Conservation (phyloP, 257 asterid genomes). For the Phtheirospermum japonicum region DNA sequence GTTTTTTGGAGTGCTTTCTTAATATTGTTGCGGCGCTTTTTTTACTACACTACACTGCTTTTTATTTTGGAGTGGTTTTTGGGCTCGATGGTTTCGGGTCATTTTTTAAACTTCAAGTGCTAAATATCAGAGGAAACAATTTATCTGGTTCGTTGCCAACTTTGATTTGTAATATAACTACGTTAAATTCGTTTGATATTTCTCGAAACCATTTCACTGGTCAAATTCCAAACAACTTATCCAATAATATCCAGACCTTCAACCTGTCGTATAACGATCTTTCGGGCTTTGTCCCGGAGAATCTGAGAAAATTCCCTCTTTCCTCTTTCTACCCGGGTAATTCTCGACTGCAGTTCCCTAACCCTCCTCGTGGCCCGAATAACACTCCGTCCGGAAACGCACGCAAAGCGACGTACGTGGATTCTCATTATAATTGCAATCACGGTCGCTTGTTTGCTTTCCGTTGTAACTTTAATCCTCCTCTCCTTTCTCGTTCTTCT, state of each 20-base stretch:
- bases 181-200: neutral
- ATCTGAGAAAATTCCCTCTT: neutral
- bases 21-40: too few relatives aligned
- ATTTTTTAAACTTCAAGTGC: neutral
- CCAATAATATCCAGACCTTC: neutral
- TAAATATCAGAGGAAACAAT: neutral
- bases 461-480: neutral
- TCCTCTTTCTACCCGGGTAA: constrained; percentile 9
- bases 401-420: neutral
- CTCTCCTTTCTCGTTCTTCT: neutral
- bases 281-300: constrained; percentile 1
- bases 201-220: constrained; percentile 2
- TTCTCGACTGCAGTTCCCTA: neutral
- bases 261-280: neutral
- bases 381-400: neutral
- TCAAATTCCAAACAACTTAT: neutral
- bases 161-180: neutral
- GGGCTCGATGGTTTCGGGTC: neutral
- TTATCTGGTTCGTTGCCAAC: neutral
- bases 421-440: neutral
- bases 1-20: too few relatives aligned
- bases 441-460: neutral
- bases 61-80: too few relatives aligned
- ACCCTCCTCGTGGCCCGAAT: neutral
- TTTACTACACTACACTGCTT: too few relatives aligned